Conservation (phyloP, 2,329 filamentous ascomycete species). For the Alternaria triticina region DNA sequence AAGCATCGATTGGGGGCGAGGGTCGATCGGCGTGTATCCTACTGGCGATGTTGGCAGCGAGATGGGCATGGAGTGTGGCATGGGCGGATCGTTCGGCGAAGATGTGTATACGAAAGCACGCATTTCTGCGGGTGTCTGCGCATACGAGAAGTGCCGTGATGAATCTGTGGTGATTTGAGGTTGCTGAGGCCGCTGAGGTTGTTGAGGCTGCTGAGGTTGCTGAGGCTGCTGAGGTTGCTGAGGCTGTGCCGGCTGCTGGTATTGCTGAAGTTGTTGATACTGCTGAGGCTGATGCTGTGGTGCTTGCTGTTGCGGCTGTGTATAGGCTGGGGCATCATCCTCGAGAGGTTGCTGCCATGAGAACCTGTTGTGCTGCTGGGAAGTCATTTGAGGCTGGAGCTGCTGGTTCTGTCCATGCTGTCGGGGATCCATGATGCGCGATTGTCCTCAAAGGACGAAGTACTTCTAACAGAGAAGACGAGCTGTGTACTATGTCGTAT, state of each 20-base stretch:
- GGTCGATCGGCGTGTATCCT: conserved; percentile 31
- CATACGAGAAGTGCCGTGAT: conserved; percentile 44
- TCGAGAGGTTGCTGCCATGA: conserved; percentile 42
- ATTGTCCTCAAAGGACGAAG: background rate
- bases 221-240: background rate
- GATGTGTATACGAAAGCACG: conserved; percentile 35
- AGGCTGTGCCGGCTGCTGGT: conserved; percentile 5
- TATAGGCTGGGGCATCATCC: conserved; percentile 10
- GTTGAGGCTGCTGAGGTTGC: background rate
- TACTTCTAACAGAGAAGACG: background rate
- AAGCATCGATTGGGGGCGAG: conserved; percentile 36
- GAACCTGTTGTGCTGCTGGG: conserved; percentile 36
- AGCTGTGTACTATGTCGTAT: background rate
- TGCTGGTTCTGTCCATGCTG: conserved; percentile 27
- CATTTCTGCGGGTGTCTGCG: conserved; percentile 45
- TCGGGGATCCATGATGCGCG: conserved; percentile 31
- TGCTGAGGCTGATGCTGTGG: conserved; percentile 4
- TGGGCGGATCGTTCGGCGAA: conserved; percentile 33
- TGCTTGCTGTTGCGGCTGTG: conserved; percentile 5
- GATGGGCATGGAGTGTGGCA: conserved; percentile 27
- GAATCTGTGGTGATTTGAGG: conserved; percentile 23
- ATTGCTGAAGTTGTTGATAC: background rate
- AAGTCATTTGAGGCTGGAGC: conserved; percentile 14
- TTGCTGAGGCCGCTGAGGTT: conserved; percentile 14
- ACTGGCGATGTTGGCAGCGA: conserved; percentile 30